Base-by-base conservation (phyloP, 768 basidiomycete genomes). In the Russula foetens region DNA sequence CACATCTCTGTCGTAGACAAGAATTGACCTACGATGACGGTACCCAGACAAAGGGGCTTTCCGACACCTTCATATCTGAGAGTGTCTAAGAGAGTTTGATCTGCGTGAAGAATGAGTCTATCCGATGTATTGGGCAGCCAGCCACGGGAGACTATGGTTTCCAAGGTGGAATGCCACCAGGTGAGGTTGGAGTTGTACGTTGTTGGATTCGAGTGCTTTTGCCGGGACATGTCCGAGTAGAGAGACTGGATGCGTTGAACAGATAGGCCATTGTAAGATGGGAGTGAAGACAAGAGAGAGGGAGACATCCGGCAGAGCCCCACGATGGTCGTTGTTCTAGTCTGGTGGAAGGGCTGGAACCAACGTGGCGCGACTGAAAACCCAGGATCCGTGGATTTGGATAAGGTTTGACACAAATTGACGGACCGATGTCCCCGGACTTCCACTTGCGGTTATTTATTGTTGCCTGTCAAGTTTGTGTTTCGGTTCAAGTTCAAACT, bases 211-310 rank as follows among this genome's bases (percentile, higher is more conserved):
- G 91, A 87, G 50, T 83, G 76, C 67, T 88, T 90, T 73, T 95
- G 92, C 14, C 84, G 77, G 0, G 89, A 84, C 59, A 95, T 84
- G 69, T 95, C 92, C 8, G 93, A 88, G 73, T 95, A 98, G 7
- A 98, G 77, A 0, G 92, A 83, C 63, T 88, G 84, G 0, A 92
- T 76, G 8, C 90, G 84, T 19, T 67, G 74, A 1, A 71, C 69
- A 0, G 84, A 80, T 3, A 79, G 75, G 0, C 75, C 73, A 9
- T 73, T 69, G 64, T 79, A 85, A 26, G 84, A 77, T 7, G 76
- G 72, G 14, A 81, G 73, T 7, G 74, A 65, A 12, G 70, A 56
- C 6, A 73, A 65, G 7, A 1, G 26, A 24, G 47, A 23, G 24
- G 54, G 35, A 21, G 48, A 31, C 56, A 58, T 58, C 41, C 21